Evolutionary conservation across 495 filamentous ascomycete genomes (phyloP), one percentile per base, ranked within the genome.

Genomic region (Aspergillus egyptiacus): DNA sequence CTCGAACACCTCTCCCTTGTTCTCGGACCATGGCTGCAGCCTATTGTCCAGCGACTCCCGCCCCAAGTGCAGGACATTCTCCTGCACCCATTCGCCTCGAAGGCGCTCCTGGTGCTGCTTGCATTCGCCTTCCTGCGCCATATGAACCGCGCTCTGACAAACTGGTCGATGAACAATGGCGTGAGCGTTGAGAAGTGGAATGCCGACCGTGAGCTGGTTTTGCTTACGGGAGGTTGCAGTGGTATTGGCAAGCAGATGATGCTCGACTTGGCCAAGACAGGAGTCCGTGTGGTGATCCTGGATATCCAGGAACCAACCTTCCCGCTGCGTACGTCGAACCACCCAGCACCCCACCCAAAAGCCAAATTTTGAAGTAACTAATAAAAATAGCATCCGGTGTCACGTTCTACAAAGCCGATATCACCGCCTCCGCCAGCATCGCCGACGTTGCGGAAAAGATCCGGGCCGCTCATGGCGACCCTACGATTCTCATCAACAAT

Each of bases 401-500:
- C 58, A 36, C 52, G 33, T 74, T 74, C 52, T 72, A 75, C 58
- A 62, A 69, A 34, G 74, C 73, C 57, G 74, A 82, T 59, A 71
- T 83, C 57, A 78, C 77, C 23, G 71, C 68, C 18, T 67, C 69
- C 0, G 58, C 59, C 17, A 66, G 57, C 39, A 69, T 84, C 37
- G 60, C 63, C 14, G 41, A 64, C 17, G 63, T 71, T 3, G 78
- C 69, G 5, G 62, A 66, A 30, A 57, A 63, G 2, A 72, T 84
- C 48, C 72, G 74, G 34, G 56, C 54, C 5, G 59, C 69, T 3
- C 66, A 73, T 25, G 71, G 79, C 48, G 61, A 73, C 32, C 72
- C 78, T 9, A 74, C 72, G 0, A 73, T 84, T 10, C 63, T 83
- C 34, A 61, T 83, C 55, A 83, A 83, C 69, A 84, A 84, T 46